A percentile compares a stretch with the other conserved stretches of the same genome.
Conservation (phyloP, 305 asterid genomes). For the Solanum hybrid region DNA sequence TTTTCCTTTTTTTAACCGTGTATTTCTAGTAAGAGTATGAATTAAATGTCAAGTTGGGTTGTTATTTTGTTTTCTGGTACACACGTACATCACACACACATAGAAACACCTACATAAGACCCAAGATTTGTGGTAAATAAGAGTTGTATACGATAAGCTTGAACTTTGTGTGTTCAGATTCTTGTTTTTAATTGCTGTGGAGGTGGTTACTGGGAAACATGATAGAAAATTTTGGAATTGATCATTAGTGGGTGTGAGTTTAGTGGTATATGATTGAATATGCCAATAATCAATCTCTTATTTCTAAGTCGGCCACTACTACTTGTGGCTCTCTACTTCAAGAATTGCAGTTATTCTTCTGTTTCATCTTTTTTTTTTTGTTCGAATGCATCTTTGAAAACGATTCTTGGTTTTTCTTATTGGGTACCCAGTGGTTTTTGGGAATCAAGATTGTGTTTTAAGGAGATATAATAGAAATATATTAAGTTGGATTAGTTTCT, state of each 20-base stretch:
- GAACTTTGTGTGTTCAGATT: neutral
- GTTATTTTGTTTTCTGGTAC: neutral
- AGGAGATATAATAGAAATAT: neutral
- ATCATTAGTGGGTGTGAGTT: neutral
- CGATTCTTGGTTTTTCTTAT: neutral
- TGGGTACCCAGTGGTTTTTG: neutral
- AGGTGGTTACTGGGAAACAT: neutral
- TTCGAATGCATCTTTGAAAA: neutral
- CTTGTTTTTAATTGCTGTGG: neutral
- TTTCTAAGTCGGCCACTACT: constrained; percentile 36
- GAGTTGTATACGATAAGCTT: neutral
- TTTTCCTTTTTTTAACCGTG: neutral
- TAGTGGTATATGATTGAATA: neutral
- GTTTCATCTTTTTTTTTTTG: neutral
- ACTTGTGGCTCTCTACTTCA: constrained; percentile 53
- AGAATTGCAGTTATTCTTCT: constrained; percentile 15
- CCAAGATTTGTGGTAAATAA: neutral
- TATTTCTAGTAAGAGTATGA: neutral
- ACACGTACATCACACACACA: neutral
- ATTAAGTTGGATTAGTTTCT: neutral
- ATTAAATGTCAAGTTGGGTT: neutral
- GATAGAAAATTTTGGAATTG: neutral
- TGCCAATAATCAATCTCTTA: neutral
- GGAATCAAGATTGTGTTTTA: neutral
- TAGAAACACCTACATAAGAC: neutral